Conservation (phyloP, 805 yeast genomes). For the Teunomyces pallodes region DNA sequence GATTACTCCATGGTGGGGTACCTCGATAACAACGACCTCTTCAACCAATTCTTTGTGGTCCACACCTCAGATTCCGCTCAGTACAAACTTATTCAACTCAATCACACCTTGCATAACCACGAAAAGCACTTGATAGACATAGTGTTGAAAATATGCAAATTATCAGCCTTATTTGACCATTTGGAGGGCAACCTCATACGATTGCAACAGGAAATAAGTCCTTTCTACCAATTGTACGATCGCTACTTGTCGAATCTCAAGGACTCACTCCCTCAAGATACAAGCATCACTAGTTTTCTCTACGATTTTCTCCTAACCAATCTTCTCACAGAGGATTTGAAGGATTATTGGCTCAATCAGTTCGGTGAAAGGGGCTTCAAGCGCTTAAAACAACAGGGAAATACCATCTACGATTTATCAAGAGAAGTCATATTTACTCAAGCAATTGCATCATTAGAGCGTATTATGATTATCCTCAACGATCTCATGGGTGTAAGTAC, state of each 20-base stretch:
- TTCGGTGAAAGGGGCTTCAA: conserved; percentile 66
- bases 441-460: conserved; percentile 55
- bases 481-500: conserved; percentile 38
- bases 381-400: conserved; percentile 52
- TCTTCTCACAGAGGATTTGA: conserved; percentile 45
- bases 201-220: conserved; percentile 20
- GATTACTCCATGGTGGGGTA: conserved; percentile 14
- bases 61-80: conserved; percentile 4
- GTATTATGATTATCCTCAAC: conserved; percentile 47
- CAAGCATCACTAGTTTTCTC: conserved; percentile 21
- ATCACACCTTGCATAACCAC: conserved; percentile 10
- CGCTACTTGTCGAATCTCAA: conserved; percentile 32
- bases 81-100: conserved; percentile 15
- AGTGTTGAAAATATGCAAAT: conserved; percentile 23
- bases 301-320: conserved; percentile 54
- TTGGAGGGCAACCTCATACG: conserved; percentile 18
- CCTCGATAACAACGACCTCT: conserved; percentile 19
- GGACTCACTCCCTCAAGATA: conserved; percentile 21
- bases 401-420: conserved; percentile 47
- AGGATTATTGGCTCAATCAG: conserved; percentile 61
- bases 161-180: conserved; percentile 23
- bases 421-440: conserved; percentile 48
- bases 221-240: conserved; percentile 27
- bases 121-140: conserved; percentile 18
- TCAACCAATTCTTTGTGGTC: conserved; percentile 26